A percentile compares a stretch with the other conserved stretches of the same genome.
These are phyloP conservation scores for Candida pseudofarinosa DNA, from an alignment of 805 yeast genomes.

Conservation along the genomic window DNA sequence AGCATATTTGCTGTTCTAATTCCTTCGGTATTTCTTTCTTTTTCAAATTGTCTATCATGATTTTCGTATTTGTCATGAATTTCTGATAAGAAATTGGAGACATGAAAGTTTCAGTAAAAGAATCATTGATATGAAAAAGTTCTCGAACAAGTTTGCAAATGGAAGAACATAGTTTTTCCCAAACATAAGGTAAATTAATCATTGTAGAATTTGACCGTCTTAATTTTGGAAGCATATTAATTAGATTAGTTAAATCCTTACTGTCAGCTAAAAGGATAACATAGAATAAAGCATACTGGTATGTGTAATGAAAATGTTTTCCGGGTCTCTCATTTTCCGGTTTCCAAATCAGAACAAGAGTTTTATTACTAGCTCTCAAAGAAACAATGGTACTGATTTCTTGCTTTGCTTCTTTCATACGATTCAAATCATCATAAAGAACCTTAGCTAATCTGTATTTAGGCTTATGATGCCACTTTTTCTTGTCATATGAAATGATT, in stretches of 20 bases:
- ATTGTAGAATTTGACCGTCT: conserved; percentile 75
- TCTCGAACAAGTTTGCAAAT: conserved; percentile 51
- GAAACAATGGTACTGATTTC: conserved; percentile 64
- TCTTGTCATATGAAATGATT: conserved; percentile 60
- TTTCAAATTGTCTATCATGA: conserved; percentile 20
- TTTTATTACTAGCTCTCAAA: conserved; percentile 62
- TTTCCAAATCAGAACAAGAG: conserved; percentile 85
- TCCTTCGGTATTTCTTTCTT: conserved; percentile 32
- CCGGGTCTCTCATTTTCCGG: conserved; percentile 92
- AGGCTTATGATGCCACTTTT: conserved; percentile 91
- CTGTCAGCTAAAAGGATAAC: conserved; percentile 51
- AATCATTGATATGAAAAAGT: conserved; percentile 37
- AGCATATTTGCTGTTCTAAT: conserved; percentile 37
- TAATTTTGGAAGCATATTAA: conserved; percentile 64
- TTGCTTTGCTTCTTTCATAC: conserved; percentile 51
- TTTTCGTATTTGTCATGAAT: conserved; percentile 38
- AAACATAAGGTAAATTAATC: conserved; percentile 57
- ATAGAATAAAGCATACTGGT: conserved; percentile 62
- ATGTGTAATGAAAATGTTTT: conserved; percentile 77
- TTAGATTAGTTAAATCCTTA: conserved; percentile 56
- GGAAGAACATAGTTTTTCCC: conserved; percentile 58
- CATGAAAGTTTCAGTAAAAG: conserved; percentile 51
- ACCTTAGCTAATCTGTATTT: conserved; percentile 67
- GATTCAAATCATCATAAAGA: conserved; percentile 48
- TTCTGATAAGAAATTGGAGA: conserved; percentile 40